phyloP scores from a whole-genome alignment of 2,329 filamentous ascomycete genomes.

The Elsinoe ampelina region DNA sequence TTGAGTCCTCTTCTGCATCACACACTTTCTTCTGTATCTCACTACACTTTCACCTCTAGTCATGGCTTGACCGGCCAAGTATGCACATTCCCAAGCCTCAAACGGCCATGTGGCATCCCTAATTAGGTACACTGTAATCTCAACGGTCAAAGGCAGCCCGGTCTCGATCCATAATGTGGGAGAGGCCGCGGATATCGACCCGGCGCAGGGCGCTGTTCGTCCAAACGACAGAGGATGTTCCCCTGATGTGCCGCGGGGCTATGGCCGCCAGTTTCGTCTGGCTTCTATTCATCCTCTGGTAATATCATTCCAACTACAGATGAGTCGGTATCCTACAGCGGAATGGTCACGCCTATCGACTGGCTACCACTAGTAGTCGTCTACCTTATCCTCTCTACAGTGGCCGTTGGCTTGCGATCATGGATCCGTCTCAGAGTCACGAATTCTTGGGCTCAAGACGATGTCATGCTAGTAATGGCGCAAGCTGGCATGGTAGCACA shows the following conservation, averaged over 20 bases:
- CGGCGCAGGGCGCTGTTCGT: too few relatives aligned
- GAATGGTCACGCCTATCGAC: background rate
- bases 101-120: background rate
- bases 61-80: background rate
- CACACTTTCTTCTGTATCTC: background rate
- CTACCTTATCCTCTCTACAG: background rate
- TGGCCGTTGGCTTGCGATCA: background rate
- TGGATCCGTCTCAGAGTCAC: background rate
- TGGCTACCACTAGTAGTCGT: background rate
- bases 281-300: background rate
- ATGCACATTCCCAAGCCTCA: background rate
- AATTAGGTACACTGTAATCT: background rate
- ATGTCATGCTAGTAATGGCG: constrained; percentile 7
- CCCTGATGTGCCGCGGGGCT: background rate
- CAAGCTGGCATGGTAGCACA: background rate
- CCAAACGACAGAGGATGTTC: background rate
- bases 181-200: too few relatives aligned
- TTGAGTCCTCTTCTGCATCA: background rate
- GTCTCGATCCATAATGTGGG: background rate
- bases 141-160: background rate
- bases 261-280: background rate
- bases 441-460: constrained; percentile 8
- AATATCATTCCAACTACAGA: background rate
- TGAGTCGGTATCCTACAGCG: background rate
- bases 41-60: background rate